Evolutionary conservation across 345 rosid species (phyloP), one percentile per base, ranked within the genome.

Genomic region (Nephelium lappaceum): DNA sequence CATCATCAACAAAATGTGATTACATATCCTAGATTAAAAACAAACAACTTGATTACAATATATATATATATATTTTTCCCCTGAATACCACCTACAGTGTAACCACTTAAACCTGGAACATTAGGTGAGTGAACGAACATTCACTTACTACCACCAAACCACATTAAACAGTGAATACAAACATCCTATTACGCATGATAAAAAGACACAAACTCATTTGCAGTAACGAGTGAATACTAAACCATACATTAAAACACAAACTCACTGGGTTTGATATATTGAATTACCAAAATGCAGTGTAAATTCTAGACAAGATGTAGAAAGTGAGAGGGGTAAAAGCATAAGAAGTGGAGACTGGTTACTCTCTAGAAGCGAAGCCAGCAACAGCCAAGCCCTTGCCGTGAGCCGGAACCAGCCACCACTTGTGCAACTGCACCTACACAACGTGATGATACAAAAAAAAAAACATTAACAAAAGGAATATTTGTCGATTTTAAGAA

Each of bases 341-440:
- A 66, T 5, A 38, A 38, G 18, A 69, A 69, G 31, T 5, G 23
- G 9, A 75, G 15, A 6, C 38, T 7, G 25, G 57, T 62, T 79
- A 87, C 88, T 78, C 80, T 73, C 80, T 83, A 14, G 66, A 70
- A 47, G 88, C 83, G 80, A 83, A 69, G 8, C 86, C 90, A 58
- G 78, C 78, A 75, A 87, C 81, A 69, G 85, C 85, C 21, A 87
- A 75, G 25, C 77, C 80, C 39, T 81, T 78, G 66, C 23, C 76
- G 6, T 79, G 49, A 5, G 69, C 69, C 67, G 71, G 82, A 15
- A 67, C 78, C 49, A 87, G 83, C 90, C 90, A 83, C 88, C 90
- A 81, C 8, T 85, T 81, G 24, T 81, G 10, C 80, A 87, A 58
- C 21, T 67, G 36, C 25, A 87, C 88, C 86, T 87, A 75, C 19